Base-by-base conservation (phyloP, 495 filamentous ascomycete species). In the Podospora sp. region DNA sequence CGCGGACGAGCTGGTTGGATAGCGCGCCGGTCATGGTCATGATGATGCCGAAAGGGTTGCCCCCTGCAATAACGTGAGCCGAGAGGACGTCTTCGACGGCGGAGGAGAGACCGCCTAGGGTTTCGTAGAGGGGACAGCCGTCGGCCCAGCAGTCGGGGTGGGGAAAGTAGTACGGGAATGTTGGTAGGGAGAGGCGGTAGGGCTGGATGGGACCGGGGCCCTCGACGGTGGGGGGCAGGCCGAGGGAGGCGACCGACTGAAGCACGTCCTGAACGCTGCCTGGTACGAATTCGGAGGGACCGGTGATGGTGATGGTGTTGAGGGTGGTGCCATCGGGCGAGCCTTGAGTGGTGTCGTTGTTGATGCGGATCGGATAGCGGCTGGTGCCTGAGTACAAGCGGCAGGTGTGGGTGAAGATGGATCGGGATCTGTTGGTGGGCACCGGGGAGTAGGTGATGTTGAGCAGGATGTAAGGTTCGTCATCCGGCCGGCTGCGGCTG, bases 301-400 rank as follows among this genome's bases (percentile, higher is more conserved):
- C 59, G 33, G 21, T 50, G n/a, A 50, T 18, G 3, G 35, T 25
- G 3, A 62, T 21, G 29, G 35, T n/a, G 59, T 22, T 49, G 58
- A 14, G 6, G 58, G 26, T 12, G 11, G 6, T 11, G 29, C 6
- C n/a, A n/a, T n/a, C 8, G 16, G 29, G 35, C 35, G 58, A 27
- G 35, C 27, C 27, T 20, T 18, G 26, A 4, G 58, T 16, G 7
- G 59, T 62, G 20, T 62, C 59, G 59, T 62, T 62, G 33, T 21
- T 24, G 59, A 62, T 62, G 33, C 59, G 59, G 16, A 62, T 18
- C 35, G n/a, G 29, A 21, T 62, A 62, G n/a, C 59, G 35, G 7
- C 59, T 2, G 9, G 29, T 40, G n/a, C n/a, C 59, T 6, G 59
- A 62, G 14, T 62, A 62, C 14, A 62, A 29, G 20, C 59, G 59